phyloP scores from a whole-genome alignment of 176 grass and related monocot genomes.

The Aegilops tauschii region DNA sequence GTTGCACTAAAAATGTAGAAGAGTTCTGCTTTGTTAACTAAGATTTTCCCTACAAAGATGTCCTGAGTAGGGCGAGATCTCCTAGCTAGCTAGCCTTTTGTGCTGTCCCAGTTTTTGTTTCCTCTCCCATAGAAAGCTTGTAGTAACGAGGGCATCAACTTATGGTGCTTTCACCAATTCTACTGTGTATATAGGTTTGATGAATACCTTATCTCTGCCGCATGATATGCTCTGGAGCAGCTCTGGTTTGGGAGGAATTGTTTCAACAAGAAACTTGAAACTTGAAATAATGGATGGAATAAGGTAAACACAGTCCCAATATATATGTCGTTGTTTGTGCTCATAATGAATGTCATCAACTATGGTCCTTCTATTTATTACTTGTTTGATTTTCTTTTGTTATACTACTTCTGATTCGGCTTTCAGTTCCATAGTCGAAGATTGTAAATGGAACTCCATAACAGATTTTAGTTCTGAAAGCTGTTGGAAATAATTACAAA shows the following conservation, averaged over 20 bases:
- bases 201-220: conserved; percentile 7
- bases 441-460: not conserved
- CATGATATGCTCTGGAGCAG: not conserved
- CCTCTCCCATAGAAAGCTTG: not conserved
- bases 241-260: not conserved
- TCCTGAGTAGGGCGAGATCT: conserved; percentile 48
- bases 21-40: too few species aligned
- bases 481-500: not conserved
- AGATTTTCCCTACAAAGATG: not conserved
- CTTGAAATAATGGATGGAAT: conserved; percentile 22
- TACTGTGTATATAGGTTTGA: conserved; percentile 29
- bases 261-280: not conserved
- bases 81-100: not conserved
- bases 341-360: conserved; percentile 2
- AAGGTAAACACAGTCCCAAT: not conserved
- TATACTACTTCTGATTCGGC: not conserved
- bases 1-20: too few species aligned
- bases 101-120: conserved; percentile 17
- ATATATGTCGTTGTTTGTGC: not conserved
- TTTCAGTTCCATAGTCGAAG: not conserved
- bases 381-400: not conserved
- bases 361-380: not conserved
- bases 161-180: not conserved
- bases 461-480: not conserved
- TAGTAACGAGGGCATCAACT: not conserved